Base-by-base conservation (phyloP, 1,284 basidiomycete genomes). In the Microbotryum saponariae region DNA sequence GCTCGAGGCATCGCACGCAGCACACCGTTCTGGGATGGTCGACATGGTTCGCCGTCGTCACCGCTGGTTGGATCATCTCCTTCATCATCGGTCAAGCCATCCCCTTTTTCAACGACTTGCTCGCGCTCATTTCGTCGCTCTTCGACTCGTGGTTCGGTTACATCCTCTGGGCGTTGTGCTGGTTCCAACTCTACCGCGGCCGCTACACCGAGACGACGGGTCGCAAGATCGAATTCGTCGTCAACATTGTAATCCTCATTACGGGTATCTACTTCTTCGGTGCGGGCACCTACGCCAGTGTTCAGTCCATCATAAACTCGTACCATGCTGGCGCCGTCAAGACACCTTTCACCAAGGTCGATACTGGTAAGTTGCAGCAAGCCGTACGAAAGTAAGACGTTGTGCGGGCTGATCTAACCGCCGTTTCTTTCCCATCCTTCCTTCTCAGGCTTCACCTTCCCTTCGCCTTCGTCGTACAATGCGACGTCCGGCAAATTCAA, bases 21-120 rank as follows among this genome's bases (percentile, higher is more conserved):
- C 82, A 87, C 77, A 83, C 83, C 4, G 54, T 80, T 21, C 62
- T 80, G 25, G 84, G 82, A 0, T 87, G 85, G 85, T 68, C 74
- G 0, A 73, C 75, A 0, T 87, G 85, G 85, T 73, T 78, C 16
- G 78, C 71, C 0, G 83, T 86, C 71, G 78, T 83, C 54, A 76
- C 79, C 25, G 70, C 72, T 33, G 80, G 82, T 14, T 87, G 85
- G 84, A 69, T 80, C 16, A 62, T 82, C 33, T 82, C 80, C 1
- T 87, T 83, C 74, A 71, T 86, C 58, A 82, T 87, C 59, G 84
- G 78, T 44, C 78, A 79, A 68, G 76, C 73, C 5, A 68, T 67
- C 20, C 79, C 79, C 0, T 78, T 78, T 70, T 80, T 81, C 73
- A 56, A 49, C n/a, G 59, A 61, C 29, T 50, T 62, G 20, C 70